These are phyloP conservation scores for Mariannaea elegans DNA, from an alignment of 2,329 filamentous ascomycete species.

Conservation along the genomic window DNA sequence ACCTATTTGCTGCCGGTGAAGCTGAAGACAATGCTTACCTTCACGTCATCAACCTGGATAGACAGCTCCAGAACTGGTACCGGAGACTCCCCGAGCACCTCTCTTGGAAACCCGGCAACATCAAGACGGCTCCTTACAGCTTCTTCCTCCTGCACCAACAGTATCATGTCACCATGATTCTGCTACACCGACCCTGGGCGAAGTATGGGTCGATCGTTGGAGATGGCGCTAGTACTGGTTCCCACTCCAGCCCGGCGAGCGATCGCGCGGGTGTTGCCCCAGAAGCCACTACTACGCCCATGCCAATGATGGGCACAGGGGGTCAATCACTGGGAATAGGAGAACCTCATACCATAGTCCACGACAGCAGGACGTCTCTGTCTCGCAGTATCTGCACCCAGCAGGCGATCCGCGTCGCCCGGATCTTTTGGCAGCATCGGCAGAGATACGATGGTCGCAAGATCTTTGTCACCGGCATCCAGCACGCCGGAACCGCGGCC, in stretches of 20 bases:
- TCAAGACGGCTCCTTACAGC: slow-evolving; percentile 57
- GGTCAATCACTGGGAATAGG: slow-evolving; percentile 40
- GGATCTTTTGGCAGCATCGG: slow-evolving; percentile 64
- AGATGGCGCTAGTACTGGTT: slow-evolving; percentile 42
- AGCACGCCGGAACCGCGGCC: slow-evolving; percentile 63
- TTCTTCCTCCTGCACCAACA: slow-evolving; percentile 66
- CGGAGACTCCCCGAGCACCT: slow-evolving; percentile 57
- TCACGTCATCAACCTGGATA: slow-evolving; percentile 59
- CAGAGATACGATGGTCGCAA: slow-evolving; percentile 61
- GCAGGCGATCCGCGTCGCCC: slow-evolving; percentile 61
- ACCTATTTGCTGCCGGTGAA: slow-evolving; percentile 42
- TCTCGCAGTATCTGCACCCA: slow-evolving; percentile 63
- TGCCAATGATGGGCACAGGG: slow-evolving; percentile 22
- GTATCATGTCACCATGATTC: slow-evolving; percentile 62
- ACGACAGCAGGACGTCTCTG: slow-evolving; percentile 54
- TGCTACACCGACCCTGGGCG: slow-evolving; percentile 63
- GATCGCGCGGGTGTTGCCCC: slow-evolving; percentile 25
- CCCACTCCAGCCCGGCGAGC: slow-evolving; percentile 44
- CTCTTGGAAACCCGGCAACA: slow-evolving; percentile 60
- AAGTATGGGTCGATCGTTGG: slow-evolving; percentile 54
- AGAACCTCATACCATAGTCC: slow-evolving; percentile 47
- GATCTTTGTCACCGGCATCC: slow-evolving; percentile 59
- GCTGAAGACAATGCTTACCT: slow-evolving; percentile 58
- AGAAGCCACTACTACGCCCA: slow-evolving; percentile 24
- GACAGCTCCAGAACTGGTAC: slow-evolving; percentile 64